Evolutionary conservation across 1,139 yeast genomes (phyloP), one percentile per base, ranked within the genome.

Genomic region (Candida tetrigidarum): DNA sequence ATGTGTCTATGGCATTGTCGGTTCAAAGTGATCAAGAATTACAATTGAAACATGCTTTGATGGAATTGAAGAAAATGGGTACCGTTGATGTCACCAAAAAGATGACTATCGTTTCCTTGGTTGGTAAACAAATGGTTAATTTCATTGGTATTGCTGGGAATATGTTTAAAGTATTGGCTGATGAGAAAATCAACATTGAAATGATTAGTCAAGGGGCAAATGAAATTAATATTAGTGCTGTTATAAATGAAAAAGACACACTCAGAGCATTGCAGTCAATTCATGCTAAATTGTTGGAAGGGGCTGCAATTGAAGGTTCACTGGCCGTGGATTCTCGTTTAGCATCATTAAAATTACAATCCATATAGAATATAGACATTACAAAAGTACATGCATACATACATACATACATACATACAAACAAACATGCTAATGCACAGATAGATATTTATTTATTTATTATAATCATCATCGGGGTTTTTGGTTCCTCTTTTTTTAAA

Each of bases 121-220:
- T 93, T 38, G 99, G 99, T 35, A 91, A 89, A 59, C 96, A 93
- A 64, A 93, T 93, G 99, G 93, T 91, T 59, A 96, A 91, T 62
- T 81, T 87, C 62, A 88, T 93, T 52, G 99, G 99, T 62, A 92
- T 91, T 60, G 99, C 99, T 0, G 97, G 98, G 37, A 86, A 90
- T 54, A 93, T 93, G 97, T 93, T 93, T 69, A 85, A 92, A 54
- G 90, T 96, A 2, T 74, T 93, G 57, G 98, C 98, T 4, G 95
- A 89, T 60, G 96, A 93, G 57, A 81, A 81, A 45, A 87, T 93
- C 59, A 93, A 93, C 68, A 91, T 93, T 57, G 99, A 93, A 66
- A 93, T 93, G 99, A 93, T 93, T 61, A 83, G 92, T 46, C 99
- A 93, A 74, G 99, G 99, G 55, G 97, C 99, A 27, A 92, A 93